Percentiles rank a stretch among this genome's conserved stretches.
These are phyloP conservation scores for Chaetoceros tenuissimus DNA, from an alignment of 108 stramenopile species.

Conservation along the genomic window DNA sequence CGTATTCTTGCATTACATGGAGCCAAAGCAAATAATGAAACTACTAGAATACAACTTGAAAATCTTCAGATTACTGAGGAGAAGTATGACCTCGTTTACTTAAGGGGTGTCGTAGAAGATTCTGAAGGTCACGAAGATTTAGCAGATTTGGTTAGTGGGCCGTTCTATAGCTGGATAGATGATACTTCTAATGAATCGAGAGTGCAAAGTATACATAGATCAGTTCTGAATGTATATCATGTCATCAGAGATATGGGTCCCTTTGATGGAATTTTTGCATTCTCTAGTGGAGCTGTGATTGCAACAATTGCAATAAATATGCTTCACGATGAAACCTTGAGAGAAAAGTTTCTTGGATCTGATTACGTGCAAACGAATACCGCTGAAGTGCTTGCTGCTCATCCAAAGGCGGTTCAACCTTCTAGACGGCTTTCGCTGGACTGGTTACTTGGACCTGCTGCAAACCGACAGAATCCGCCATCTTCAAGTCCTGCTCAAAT, in stretches of 20 bases:
- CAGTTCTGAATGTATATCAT: background rate
- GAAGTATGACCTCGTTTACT: slow-evolving; percentile 8
- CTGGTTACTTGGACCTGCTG: no score
- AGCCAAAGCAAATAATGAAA: slow-evolving; percentile 5
- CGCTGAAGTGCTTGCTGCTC: no score
- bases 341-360: background rate
- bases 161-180: slow-evolving; percentile 2
- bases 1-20: no score
- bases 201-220: background rate
- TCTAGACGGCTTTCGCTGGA: no score
- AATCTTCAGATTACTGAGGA: slow-evolving; percentile 7
- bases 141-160: background rate
- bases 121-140: background rate
- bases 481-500: no score
- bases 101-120: background rate
- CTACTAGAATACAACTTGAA: slow-evolving; percentile 4
- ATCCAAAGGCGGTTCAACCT: no score
- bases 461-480: no score
- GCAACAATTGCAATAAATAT: slow-evolving; percentile 1
- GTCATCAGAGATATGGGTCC: background rate
- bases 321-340: background rate
- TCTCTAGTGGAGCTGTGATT: slow-evolving; percentile 2
- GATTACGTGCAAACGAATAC: no score
- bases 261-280: slow-evolving; percentile 3
- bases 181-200: background rate